phyloP scores from a whole-genome alignment of 2,329 filamentous ascomycete species.

The Talaromyces pinophilus region DNA sequence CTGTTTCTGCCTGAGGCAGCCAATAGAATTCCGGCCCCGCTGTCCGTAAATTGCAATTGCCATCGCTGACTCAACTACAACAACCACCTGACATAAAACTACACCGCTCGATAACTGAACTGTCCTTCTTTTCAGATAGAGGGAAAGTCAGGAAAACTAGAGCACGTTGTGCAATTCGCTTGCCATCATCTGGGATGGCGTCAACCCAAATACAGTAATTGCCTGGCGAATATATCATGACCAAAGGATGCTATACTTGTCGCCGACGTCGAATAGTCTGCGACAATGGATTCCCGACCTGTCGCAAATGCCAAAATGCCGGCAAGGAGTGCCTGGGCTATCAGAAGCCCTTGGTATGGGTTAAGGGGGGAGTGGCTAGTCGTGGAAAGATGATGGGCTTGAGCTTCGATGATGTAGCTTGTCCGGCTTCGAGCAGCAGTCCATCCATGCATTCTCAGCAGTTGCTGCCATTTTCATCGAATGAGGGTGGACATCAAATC shows the following conservation, averaged over 20 bases:
- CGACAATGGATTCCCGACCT: slow-evolving; percentile 46
- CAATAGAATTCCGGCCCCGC: not conserved
- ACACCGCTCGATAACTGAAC: not conserved
- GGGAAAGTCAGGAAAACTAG: not conserved
- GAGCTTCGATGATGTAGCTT: slow-evolving; percentile 46
- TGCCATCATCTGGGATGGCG: slow-evolving; percentile 11
- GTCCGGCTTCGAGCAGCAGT: slow-evolving; percentile 8
- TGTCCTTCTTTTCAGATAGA: not conserved
- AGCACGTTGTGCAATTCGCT: slow-evolving; percentile 4
- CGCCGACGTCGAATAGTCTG: slow-evolving; percentile 48
- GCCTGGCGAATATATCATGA: slow-evolving; percentile 32
- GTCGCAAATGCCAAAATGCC: slow-evolving; percentile 45
- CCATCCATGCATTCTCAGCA: not conserved
- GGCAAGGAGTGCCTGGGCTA: slow-evolving; percentile 49
- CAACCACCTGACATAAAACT: not conserved
- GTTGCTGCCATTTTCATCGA: slow-evolving; percentile 15
- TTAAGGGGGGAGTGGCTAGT: slow-evolving; percentile 47
- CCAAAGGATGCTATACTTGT: slow-evolving; percentile 48
- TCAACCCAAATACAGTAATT: not conserved
- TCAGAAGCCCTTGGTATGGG: slow-evolving; percentile 46
- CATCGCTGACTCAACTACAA: not conserved
- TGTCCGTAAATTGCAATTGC: not conserved
- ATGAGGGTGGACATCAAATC: not conserved
- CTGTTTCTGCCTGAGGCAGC: not conserved
- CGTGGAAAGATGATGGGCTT: slow-evolving; percentile 56